phyloP scores from a whole-genome alignment of 371 early-diverging fungal genomes.

The Mortierella sp. region DNA sequence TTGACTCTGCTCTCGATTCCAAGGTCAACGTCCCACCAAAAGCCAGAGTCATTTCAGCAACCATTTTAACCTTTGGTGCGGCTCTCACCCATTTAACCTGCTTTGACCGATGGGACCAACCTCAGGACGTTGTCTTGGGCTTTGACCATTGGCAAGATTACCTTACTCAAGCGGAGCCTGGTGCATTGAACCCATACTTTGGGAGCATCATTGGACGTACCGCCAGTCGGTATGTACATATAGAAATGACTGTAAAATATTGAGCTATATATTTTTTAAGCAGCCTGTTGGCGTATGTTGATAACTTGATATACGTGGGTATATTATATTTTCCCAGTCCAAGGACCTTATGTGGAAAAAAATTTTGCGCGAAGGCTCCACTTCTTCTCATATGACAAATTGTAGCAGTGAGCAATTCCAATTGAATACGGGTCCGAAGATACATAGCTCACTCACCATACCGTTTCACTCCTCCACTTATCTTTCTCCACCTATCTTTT shows the following conservation, averaged over 20 bases:
- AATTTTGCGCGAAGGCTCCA: not conserved
- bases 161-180: conserved; percentile 27
- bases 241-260: not conserved
- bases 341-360: not conserved
- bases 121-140: conserved; percentile 42
- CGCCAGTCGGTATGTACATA: conserved; percentile 41
- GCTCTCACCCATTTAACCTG: conserved; percentile 37
- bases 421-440: not conserved
- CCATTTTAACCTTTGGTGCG: conserved; percentile 47
- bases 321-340: too few relatives aligned
- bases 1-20: conserved; percentile 4
- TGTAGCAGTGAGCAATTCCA: too few relatives aligned
- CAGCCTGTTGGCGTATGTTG: too few relatives aligned
- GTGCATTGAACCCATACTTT: conserved; percentile 46
- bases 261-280: not conserved
- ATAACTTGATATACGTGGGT: too few relatives aligned
- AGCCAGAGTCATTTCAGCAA: conserved; percentile 19
- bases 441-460: too few relatives aligned
- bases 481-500: not conserved
- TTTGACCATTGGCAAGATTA: conserved; percentile 55
- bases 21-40: not conserved
- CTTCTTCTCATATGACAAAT: not conserved
- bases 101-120: conserved; percentile 29
- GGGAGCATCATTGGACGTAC: conserved; percentile 46
- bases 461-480: too few relatives aligned